Base-by-base conservation (phyloP, 371 early-diverging fungal species). In the Apophysomyces ossiformis region DNA sequence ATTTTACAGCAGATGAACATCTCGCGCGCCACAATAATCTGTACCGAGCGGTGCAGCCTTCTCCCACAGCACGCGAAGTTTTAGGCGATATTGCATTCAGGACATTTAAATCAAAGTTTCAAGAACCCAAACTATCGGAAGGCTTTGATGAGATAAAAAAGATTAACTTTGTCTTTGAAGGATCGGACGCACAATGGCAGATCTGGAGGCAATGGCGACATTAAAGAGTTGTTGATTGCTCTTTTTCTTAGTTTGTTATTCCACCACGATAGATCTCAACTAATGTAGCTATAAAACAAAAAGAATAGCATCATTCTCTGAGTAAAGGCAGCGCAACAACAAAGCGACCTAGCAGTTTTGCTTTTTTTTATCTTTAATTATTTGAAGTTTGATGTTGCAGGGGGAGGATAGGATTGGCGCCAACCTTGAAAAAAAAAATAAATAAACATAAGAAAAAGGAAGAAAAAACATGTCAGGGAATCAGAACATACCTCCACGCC, bases 1-100 rank as follows among this genome's bases (percentile, higher is more conserved):
- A 86, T 37, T 91, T 96, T 70, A 74, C 71, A 26, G 83, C 87
- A 12, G 67, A 84, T 37, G 79, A 84, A 57, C 84, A 87, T 3
- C 71, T 95, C 35, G 88, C 92, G 1, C 69, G 74, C 15, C 97
- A 97, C 78, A 94, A 95, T 75, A 92, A 94, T 70, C 71, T 72
- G 37, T 94, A 85, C 61, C 78, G 95, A 37, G 86, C 84, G 0
- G 26, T 74, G 7, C 57, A 43, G 38, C n/a, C 38, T 16, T 50
- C 54, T 9, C 8, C 54, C 21, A 50, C 9, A 3, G 32, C 64
- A 15, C 61, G 82, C 2, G 79, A 79, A 21, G 62, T 79, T 7
- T 46, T 89, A 5, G 78, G 89, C 16, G 73, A 70, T 8, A 83
- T 93, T 63, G 93, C 81, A 4, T 91, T 85, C 67, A 64, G 76